Evolutionary conservation across 805 yeast species (phyloP), one percentile per base, ranked within the genome.

Genomic region (Candida koratica): DNA sequence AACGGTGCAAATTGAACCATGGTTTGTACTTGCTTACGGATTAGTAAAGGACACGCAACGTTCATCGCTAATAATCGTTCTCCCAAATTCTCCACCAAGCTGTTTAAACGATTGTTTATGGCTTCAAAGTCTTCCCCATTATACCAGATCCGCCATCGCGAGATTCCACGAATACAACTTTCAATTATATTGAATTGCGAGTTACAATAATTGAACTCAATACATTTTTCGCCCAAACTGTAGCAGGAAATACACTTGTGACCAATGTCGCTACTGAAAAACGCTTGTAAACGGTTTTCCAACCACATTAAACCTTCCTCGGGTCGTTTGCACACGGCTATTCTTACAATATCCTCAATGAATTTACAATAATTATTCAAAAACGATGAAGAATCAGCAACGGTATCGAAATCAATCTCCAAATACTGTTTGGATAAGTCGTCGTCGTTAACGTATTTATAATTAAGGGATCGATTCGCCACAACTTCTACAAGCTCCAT

Each of bases 61-160:
- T 80, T 77, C 69, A 93, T 74, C 23, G 79, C 81, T 39, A 93
- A 64, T 40, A 93, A 65, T 48, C 81, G 75, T 44, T 84, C 82
- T 32, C 95, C 84, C 33, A 87, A 67, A 11, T 69, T 73, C 52
- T 85, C 88, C 7, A 83, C 78, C 30, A 75, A 64, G 34, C 72
- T 71, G 30, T 65, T 67, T 35, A 78, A 61, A 36, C 77, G 65
- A 14, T 56, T 67, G 34, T 79, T 80, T 10, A 77, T 65, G 25
- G 64, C 62, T 24, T 74, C 79, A 34, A 75, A 69, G 16, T 71
- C 71, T 4, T 67, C 71, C 5, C 78, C 77, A 23, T 60, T 71
- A 49, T 86, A 88, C 96, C 97, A 90, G 12, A 87, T 79, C 49
- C 86, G 78, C 98, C 99, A 94, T 53, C 99, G 75, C 9, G 93